A percentile compares a stretch with the other conserved stretches of the same genome.
These are phyloP conservation scores for Metarhizium brunneum DNA, from an alignment of 2,329 filamentous ascomycete genomes.

Conservation along the genomic window DNA sequence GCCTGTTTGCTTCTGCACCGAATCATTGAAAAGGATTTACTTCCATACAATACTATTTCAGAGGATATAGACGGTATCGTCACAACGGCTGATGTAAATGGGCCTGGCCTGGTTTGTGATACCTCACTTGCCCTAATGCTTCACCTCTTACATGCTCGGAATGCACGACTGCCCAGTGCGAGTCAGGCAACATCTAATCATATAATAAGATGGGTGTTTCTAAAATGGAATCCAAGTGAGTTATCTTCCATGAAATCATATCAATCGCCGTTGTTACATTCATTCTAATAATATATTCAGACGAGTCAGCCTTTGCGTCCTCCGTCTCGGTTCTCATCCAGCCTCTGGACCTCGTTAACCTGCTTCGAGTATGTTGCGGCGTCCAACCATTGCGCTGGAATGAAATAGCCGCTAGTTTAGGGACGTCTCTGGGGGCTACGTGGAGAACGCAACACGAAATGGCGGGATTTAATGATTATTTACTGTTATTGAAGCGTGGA, in stretches of 20 bases:
- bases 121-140: slow-evolving; percentile 67
- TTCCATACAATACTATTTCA: slow-evolving; percentile 57
- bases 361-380: slow-evolving; percentile 64
- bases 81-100: slow-evolving; percentile 69
- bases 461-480: slow-evolving; percentile 39
- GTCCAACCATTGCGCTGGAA: slow-evolving; percentile 22
- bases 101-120: slow-evolving; percentile 71
- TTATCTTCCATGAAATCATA: neutral
- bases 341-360: slow-evolving; percentile 55
- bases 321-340: slow-evolving; percentile 54
- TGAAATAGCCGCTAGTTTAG: slow-evolving; percentile 28
- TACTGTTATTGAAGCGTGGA: slow-evolving; percentile 39
- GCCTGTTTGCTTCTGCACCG: slow-evolving; percentile 65
- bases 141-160: slow-evolving; percentile 55
- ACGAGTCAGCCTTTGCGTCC: slow-evolving; percentile 58
- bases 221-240: slow-evolving; percentile 74
- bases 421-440: slow-evolving; percentile 38
- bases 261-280: neutral
- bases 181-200: slow-evolving; percentile 60
- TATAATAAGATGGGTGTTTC: slow-evolving; percentile 72
- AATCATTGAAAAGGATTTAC: slow-evolving; percentile 55
- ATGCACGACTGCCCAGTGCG: slow-evolving; percentile 58
- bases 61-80: slow-evolving; percentile 66
- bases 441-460: slow-evolving; percentile 35
- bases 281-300: slow-evolving; percentile 26